These are phyloP conservation scores for Novymonas esmeraldas DNA, from an alignment of 208 protist species.

Conservation along the genomic window DNA sequence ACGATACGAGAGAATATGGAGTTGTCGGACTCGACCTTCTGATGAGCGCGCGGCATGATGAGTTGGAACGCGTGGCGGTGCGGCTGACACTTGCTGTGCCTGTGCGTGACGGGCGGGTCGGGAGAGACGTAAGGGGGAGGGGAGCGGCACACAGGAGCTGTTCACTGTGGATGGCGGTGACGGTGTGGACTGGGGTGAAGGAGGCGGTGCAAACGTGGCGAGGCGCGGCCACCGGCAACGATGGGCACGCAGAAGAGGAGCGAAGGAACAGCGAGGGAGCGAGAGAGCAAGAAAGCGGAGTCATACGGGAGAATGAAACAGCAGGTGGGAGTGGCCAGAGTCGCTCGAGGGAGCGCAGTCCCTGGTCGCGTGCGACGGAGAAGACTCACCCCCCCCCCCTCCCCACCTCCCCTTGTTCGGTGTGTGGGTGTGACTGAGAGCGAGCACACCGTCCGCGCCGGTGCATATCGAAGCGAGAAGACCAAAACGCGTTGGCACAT, in stretches of 20 bases:
- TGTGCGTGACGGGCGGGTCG: neutral
- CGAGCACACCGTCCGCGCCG: no score
- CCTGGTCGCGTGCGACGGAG: no score
- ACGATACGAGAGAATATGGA: conserved; percentile 40
- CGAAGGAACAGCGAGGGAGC: neutral
- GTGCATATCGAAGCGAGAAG: no score
- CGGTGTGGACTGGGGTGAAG: no score
- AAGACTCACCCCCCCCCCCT: no score
- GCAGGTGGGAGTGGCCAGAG: neutral
- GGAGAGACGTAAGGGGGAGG: neutral
- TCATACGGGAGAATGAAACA: neutral
- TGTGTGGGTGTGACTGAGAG: no score
- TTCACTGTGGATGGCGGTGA: no score
- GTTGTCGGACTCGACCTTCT: conserved; percentile 32
- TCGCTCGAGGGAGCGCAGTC: no score
- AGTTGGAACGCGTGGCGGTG: neutral
- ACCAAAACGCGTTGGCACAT: no score
- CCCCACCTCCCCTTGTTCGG: no score
- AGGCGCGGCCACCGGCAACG: neutral
- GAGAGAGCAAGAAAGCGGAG: neutral
- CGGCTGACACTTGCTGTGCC: neutral
- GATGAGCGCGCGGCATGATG: conserved; percentile 35
- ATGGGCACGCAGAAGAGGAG: neutral
- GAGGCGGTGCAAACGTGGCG: neutral
- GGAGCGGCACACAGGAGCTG: no score